Evolutionary conservation across 2,329 filamentous ascomycete species (phyloP), one percentile per base, ranked within the genome.

Genomic region (Nigrospora oryzae): DNA sequence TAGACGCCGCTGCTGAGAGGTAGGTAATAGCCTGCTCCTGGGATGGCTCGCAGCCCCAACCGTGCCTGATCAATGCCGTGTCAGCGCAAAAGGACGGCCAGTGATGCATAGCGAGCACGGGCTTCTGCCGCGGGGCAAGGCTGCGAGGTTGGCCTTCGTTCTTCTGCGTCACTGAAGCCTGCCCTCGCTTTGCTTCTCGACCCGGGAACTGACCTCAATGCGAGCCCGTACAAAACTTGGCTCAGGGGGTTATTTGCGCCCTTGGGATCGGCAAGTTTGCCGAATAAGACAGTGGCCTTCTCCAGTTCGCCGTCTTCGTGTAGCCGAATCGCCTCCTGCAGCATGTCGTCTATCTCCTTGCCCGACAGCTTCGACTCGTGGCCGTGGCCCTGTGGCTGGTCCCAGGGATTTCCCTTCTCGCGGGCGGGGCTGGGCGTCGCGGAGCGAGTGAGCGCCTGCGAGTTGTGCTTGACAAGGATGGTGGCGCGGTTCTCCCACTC

Each of bases 401-500:
- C 52, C 38, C 53, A 50, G 37, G 59, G 48, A 37, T 51, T 59
- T 52, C 54, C 54, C 39, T 63, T 53, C 43, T 55, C 57, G 30
- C 55, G 49, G 31, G 34, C 31, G 19, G 39, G 39, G n/a, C 32
- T 42, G 13, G 74, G 68, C 15, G 52, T 48, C 28, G 46, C 53
- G 15, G 56, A 55, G 19, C 62, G 61, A 51, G 63, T 63, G 52
- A 66, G 70, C 51, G 68, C 66, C 46, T 66, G 64, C 54, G 66
- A 60, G 54, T 75, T 81, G 53, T 76, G 74, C 53, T 77, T 78
- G 31, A 88, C 91, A 52, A 97, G 71, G 48, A 94, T 79, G n/a
- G 90, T 96, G 28, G 93, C 93, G 48, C 91, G 77, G 69, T 86
- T 84, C 73, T 97, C 93, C 93, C 93, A 98, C 66, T 85, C 77